These are phyloP conservation scores for Ambispora gerdemannii DNA, from an alignment of 192 early-diverging fungal species.

Conservation along the genomic window DNA sequence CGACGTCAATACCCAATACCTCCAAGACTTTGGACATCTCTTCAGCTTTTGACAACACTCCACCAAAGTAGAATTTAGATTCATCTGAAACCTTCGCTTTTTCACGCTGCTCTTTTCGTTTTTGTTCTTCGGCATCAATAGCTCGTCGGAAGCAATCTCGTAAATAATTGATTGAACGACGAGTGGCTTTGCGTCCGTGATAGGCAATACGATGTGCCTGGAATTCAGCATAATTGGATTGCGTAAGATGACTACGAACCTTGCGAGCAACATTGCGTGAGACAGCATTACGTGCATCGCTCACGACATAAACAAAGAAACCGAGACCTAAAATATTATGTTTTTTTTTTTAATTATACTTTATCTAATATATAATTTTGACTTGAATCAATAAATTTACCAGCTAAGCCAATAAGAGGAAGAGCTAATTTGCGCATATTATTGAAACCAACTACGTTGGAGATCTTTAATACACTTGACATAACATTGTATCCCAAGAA, in stretches of 20 bases:
- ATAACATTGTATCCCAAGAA: slow-evolving; percentile 43
- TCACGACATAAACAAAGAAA: slow-evolving; percentile 58
- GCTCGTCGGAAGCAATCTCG: slow-evolving; percentile 60
- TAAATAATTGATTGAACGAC: slow-evolving; percentile 19
- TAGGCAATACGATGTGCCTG: slow-evolving; percentile 64
- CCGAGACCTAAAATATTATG: slow-evolving; percentile 46
- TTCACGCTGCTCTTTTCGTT: slow-evolving; percentile 59
- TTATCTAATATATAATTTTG: neutral
- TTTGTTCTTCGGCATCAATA: slow-evolving; percentile 67
- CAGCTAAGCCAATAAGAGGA: slow-evolving; percentile 56
- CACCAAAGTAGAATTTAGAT: slow-evolving; percentile 63
- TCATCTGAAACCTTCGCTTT: slow-evolving; percentile 59
- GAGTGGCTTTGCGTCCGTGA: slow-evolving; percentile 56
- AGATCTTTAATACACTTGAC: slow-evolving; percentile 40
- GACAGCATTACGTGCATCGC: slow-evolving; percentile 67
- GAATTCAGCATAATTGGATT: slow-evolving; percentile 50
- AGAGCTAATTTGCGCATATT: slow-evolving; percentile 60
- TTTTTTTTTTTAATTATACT: neutral
- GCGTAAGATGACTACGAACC: slow-evolving; percentile 46
- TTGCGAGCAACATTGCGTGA: slow-evolving; percentile 68
- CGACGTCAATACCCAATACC: slow-evolving; percentile 41
- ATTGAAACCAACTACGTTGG: slow-evolving; percentile 59
- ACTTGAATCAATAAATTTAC: slow-evolving; percentile 42
- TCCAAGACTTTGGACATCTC: slow-evolving; percentile 50
- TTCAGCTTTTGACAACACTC: slow-evolving; percentile 57